Percentiles rank a stretch among this genome's conserved stretches.
Evolutionary conservation across 306 rosid genomes (phyloP).

Genomic region (Sicyos baderoa): DNA sequence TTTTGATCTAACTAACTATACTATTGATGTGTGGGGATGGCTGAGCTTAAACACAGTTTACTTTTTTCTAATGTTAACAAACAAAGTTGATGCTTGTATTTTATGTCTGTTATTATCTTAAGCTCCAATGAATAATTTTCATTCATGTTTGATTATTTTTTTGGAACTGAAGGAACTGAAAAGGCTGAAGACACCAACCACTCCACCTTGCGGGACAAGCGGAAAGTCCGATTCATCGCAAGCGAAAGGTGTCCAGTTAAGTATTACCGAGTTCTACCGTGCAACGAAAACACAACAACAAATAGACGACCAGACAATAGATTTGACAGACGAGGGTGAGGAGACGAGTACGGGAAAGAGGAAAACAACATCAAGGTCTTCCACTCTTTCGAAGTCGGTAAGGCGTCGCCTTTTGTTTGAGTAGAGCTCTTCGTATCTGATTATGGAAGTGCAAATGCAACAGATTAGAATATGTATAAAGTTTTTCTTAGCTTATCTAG

Average conservation of each 20-base stretch:
- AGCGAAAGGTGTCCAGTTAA: conserved; percentile 38
- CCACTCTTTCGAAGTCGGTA: conserved; percentile 55
- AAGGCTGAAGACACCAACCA: conserved; percentile 33
- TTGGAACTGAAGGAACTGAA: conserved; percentile 53
- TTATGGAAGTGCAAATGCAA: not conserved
- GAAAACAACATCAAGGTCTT: conserved; percentile 26
- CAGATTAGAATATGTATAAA: not conserved
- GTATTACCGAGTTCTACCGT: conserved; percentile 63
- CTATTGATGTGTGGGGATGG: not conserved
- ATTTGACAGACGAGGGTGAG: conserved; percentile 25
- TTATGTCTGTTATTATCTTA: not conserved
- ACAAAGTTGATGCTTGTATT: not conserved
- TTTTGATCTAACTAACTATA: not conserved
- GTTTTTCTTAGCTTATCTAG: not conserved
- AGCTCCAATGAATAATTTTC: conserved; percentile 2
- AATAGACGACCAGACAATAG: conserved; percentile 29
- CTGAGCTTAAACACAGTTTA: not conserved
- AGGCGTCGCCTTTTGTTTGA: conserved; percentile 81
- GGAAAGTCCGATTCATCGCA: conserved; percentile 30
- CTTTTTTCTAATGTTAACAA: not conserved
- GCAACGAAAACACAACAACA: conserved; percentile 41
- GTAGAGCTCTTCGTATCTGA: conserved; percentile 22
- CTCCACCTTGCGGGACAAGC: conserved; percentile 30
- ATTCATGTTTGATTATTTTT: conserved; percentile 27
- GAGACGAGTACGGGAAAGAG: conserved; percentile 39